A percentile compares a stretch with the other conserved stretches of the same genome.
Evolutionary conservation across 139 green algal species (phyloP).

Genomic region (Trebouxia sp.): DNA sequence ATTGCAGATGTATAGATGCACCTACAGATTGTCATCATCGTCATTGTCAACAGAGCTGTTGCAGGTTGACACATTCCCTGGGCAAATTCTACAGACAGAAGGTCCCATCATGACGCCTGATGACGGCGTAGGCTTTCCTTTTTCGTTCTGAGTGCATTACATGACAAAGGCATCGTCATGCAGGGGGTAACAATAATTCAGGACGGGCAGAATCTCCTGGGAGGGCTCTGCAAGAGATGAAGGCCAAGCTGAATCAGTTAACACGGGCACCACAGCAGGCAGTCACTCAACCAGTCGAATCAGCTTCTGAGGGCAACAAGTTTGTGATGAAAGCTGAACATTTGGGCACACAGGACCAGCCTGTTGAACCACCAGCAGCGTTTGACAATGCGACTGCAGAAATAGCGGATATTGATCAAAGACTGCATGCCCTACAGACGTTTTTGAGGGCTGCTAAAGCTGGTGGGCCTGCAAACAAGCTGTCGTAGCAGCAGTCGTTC

Average conservation of each 20-base stretch:
- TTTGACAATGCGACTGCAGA: conserved; percentile 68
- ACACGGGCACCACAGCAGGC: background rate
- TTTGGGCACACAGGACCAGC: background rate
- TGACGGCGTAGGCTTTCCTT: too few relatives aligned
- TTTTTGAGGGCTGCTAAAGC: conserved; percentile 77
- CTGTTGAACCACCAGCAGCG: background rate
- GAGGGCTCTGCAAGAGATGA: conserved; percentile 71
- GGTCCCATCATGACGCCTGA: too few relatives aligned
- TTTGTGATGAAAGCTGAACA: background rate
- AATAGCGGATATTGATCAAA: conserved; percentile 83
- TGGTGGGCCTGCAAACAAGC: background rate
- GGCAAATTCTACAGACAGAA: too few relatives aligned
- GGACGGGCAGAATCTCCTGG: conserved; percentile 60
- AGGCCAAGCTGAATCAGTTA: conserved; percentile 61
- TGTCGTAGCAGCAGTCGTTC: too few relatives aligned
- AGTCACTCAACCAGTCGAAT: background rate
- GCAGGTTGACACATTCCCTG: too few relatives aligned
- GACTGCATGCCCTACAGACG: conserved; percentile 76
- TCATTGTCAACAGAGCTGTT: too few relatives aligned
- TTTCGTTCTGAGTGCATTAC: too few relatives aligned
- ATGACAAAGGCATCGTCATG: too few relatives aligned
- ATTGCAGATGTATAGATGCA: too few relatives aligned
- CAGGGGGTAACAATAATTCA: background rate
- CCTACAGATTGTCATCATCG: too few relatives aligned
- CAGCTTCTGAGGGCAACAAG: background rate